Evolutionary conservation across 2,329 filamentous ascomycete genomes (phyloP), one percentile per base, ranked within the genome.

Genomic region (Orbilia quercus): DNA sequence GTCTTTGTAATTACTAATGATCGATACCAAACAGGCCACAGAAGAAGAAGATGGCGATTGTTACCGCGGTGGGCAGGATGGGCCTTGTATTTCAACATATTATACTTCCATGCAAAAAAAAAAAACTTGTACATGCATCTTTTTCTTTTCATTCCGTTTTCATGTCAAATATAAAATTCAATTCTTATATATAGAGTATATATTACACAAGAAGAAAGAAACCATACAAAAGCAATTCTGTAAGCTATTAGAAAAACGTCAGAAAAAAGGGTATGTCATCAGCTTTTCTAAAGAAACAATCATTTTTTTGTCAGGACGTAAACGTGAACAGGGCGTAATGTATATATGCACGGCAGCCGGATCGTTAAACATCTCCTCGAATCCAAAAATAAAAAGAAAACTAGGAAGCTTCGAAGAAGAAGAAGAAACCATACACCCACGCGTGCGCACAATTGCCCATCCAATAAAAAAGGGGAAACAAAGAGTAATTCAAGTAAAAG

Each of bases 11-110:
- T 57, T 42, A 28, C 12, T 57, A 57, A 54, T 54, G 50, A 54
- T 40, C 5, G 5, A 45, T 44, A 57, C 36, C 18, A 28, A 44
- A 28, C n/a, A n/a, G n/a, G n/a, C n/a, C n/a, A n/a, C n/a, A n/a
- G n/a, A n/a, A n/a, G n/a, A n/a, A n/a, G n/a, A n/a, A n/a, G n/a
- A n/a, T n/a, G n/a, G n/a, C n/a, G n/a, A n/a, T n/a, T n/a, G n/a
- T n/a, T n/a, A n/a, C n/a, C n/a, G n/a, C n/a, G n/a, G 20, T 12
- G 34, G 50, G 34, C 23, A 11, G 3, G 16, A 54, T 3, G 50
- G 7, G 22, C 5, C 22, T 63, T 54, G 40, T 38, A 36, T 58
- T 44, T 63, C 59, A 63, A 63, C 59, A 63, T 50, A 47, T n/a
- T n/a, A n/a, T n/a, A n/a, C n/a, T n/a, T n/a, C n/a, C n/a, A n/a